Base-by-base conservation (phyloP, 352 stramenopile genomes). In the Plasmopara muralis region DNA sequence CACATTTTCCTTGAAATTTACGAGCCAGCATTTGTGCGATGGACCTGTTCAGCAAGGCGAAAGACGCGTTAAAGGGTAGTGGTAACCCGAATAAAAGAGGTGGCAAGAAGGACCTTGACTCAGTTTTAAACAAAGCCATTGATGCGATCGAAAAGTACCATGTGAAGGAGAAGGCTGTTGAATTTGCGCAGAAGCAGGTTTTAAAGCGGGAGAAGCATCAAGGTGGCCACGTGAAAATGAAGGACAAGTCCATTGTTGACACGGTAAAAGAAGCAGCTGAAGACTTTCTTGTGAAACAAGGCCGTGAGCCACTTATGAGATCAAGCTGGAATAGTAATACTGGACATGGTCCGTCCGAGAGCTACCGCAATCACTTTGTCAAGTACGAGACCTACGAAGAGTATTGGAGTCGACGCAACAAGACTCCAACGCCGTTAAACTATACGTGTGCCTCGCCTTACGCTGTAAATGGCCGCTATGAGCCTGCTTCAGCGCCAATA, bases 41-140 rank as follows among this genome's bases (percentile, higher is more conserved):
- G 59, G 59, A 66, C 9, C 58, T 66, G 8, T 55, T 66, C 5
- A 66, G 61, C 35, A 66, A 66, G 41, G 58, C 58, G 31, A 66
- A 66, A 33, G 52, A 66, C 33, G 54, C 45, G 16, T 57, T 57
- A 28, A 43, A 31, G 25, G 38, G 47, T 31, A 44, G 48, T 16
- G 34, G 51, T 14, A 45, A 65, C 25, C 50, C 56, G 25, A 60
- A 37, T 20, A 63, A 53, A 7, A 53, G 30, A 1, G 44, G 48
- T 18, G 44, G 47, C 31, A 49, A 60, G 33, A 62, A 61, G n/a
- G 48, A 66, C 30, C 46, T 18, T 14, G 53, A 62, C 14, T 58
- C 43, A 4, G 53, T 67, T 16, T 56, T 67, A 28, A 41, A 34
- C 14, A 62, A 67, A 14, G 59, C 54, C 2, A 55, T 60, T 29